Evolutionary conservation across 441 rosid genomes (phyloP).

Genomic region (Codiaeum variegatum): DNA sequence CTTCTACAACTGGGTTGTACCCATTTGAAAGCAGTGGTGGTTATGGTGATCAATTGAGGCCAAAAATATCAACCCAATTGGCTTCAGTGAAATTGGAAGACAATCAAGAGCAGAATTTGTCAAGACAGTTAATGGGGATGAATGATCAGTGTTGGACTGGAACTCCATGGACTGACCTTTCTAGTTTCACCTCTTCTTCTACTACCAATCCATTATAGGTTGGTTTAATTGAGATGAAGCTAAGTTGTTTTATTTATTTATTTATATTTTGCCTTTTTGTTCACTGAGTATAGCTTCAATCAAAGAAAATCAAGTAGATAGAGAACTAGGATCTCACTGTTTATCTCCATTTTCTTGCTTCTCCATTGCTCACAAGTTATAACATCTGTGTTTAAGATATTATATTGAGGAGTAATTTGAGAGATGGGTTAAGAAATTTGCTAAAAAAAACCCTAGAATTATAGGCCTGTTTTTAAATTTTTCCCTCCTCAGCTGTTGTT

Average conservation of each 20-base stretch:
- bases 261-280: neutral
- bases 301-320: slow-evolving; percentile 14
- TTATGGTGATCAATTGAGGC: slow-evolving; percentile 33
- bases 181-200: slow-evolving; percentile 73
- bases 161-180: slow-evolving; percentile 72
- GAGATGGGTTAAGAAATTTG: slow-evolving; percentile 14
- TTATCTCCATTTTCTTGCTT: slow-evolving; percentile 2
- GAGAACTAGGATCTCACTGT: neutral
- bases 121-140: slow-evolving; percentile 50
- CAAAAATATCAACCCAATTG: slow-evolving; percentile 45
- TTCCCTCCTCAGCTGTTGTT: neutral
- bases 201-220: slow-evolving; percentile 39
- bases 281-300: slow-evolving; percentile 28
- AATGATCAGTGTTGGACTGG: slow-evolving; percentile 61
- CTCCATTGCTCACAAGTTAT: slow-evolving; percentile 20
- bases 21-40: slow-evolving; percentile 46
- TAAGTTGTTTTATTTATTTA: slow-evolving; percentile 4
- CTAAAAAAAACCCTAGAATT: slow-evolving; percentile 37
- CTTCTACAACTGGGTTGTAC: slow-evolving; percentile 40
- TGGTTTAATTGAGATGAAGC: slow-evolving; percentile 25
- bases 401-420: slow-evolving; percentile 17
- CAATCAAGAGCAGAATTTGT: slow-evolving; percentile 36
- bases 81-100: slow-evolving; percentile 83
- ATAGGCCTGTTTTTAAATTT: slow-evolving; percentile 4
- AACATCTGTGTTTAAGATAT: neutral